A percentile compares a stretch with the other conserved stretches of the same genome.
phyloP scores from a whole-genome alignment of 768 basidiomycete species.

The Leucosporidium scottii region DNA sequence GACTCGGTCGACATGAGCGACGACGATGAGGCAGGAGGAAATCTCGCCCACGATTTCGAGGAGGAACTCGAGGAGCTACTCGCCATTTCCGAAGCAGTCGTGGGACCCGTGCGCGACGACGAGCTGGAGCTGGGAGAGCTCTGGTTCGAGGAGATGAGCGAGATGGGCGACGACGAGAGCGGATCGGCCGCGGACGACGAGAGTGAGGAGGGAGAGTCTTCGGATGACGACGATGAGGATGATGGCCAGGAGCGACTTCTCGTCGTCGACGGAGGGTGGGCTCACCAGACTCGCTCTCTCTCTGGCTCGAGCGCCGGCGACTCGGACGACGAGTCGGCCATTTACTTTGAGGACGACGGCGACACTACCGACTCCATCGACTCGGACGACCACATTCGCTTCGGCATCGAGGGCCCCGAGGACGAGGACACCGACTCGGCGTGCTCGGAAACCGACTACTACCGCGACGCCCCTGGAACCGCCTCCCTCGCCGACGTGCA shows the following conservation, averaged over 20 bases:
- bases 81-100: conserved; percentile 26
- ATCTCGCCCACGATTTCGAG: conserved; percentile 21
- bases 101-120: conserved; percentile 24
- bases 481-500: conserved; percentile 25
- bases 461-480: conserved; percentile 27
- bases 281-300: not conserved
- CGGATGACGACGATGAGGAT: conserved; percentile 9
- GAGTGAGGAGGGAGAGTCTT: not conserved
- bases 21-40: conserved; percentile 2
- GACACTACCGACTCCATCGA: conserved; percentile 31
- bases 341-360: conserved; percentile 22
- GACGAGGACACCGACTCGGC: conserved; percentile 30
- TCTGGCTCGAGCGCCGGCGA: not conserved
- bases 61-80: conserved; percentile 30
- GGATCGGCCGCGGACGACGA: conserved; percentile 7
- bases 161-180: not conserved
- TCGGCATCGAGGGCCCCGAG: conserved; percentile 31
- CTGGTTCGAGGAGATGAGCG: conserved; percentile 28
- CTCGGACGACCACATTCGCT: conserved; percentile 28
- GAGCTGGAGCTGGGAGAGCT: conserved; percentile 21
- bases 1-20: conserved; percentile 21
- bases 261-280: conserved; percentile 8
- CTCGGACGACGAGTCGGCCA: conserved; percentile 10
- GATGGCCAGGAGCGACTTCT: conserved; percentile 20
- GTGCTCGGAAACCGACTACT: conserved; percentile 30